Evolutionary conservation across 1,139 yeast species (phyloP).

Genomic region (Debaryomyces sp.): DNA sequence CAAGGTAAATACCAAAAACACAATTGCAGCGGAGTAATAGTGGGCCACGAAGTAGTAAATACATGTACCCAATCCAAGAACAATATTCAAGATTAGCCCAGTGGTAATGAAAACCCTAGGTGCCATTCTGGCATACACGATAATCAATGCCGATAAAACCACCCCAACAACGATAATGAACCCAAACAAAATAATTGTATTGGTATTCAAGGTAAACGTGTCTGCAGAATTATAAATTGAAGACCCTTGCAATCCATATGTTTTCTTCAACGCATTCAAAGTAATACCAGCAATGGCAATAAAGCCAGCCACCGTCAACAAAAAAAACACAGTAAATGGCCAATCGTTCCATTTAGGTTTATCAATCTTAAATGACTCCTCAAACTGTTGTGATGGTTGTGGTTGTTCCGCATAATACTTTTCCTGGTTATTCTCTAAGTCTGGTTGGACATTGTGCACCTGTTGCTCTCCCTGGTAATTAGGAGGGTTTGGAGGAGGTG

Average conservation of each 20-base stretch:
- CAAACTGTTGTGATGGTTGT: slow-evolving; percentile 46
- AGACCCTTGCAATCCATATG: slow-evolving; percentile 60
- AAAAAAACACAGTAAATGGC: slow-evolving; percentile 68
- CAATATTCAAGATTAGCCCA: slow-evolving; percentile 68
- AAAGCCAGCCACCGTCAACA: slow-evolving; percentile 67
- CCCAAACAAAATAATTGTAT: slow-evolving; percentile 70
- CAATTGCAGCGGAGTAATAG: slow-evolving; percentile 80
- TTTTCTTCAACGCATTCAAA: slow-evolving; percentile 60
- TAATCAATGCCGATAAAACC: slow-evolving; percentile 57
- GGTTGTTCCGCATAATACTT: slow-evolving; percentile 35
- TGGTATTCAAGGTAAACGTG: slow-evolving; percentile 67
- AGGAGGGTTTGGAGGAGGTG: slow-evolving; percentile 9
- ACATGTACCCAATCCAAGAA: slow-evolving; percentile 74
- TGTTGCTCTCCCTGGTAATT: slow-evolving; percentile 6
- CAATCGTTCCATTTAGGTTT: slow-evolving; percentile 74
- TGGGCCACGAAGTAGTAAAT: slow-evolving; percentile 65
- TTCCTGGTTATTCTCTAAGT: slow-evolving; percentile 30
- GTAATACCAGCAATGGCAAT: slow-evolving; percentile 71
- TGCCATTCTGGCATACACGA: slow-evolving; percentile 61
- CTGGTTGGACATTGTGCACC: slow-evolving; percentile 18
- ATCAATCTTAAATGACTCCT: slow-evolving; percentile 64
- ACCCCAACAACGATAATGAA: slow-evolving; percentile 67
- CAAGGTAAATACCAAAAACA: slow-evolving; percentile 64
- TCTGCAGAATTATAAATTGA: slow-evolving; percentile 61
- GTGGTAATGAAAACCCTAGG: slow-evolving; percentile 71